phyloP scores from a whole-genome alignment of 2,329 filamentous ascomycete genomes.

The Furcasterigmium sp. region DNA sequence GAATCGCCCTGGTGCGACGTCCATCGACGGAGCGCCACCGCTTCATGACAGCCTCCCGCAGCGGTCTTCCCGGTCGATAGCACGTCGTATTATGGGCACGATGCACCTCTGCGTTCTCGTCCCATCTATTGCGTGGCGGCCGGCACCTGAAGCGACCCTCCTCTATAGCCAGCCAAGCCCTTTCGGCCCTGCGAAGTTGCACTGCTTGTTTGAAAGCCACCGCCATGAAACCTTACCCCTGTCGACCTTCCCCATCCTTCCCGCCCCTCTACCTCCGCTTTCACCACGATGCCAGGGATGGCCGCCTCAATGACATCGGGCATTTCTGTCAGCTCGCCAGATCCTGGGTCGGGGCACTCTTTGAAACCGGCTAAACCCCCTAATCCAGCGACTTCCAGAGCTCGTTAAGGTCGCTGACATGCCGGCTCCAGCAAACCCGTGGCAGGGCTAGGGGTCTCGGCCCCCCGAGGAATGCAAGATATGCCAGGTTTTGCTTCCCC shows the following conservation, averaged over 20 bases:
- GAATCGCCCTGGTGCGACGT: conserved; percentile 1
- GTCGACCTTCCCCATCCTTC: conserved; percentile 1
- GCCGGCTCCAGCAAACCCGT: neutral
- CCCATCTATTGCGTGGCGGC: neutral
- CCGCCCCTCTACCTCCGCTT: neutral
- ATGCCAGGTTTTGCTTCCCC: no score
- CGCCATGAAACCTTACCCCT: conserved; percentile 3
- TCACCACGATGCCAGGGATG: neutral
- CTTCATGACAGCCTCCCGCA: neutral
- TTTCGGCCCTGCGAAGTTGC: conserved; percentile 1
- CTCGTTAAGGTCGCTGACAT: neutral
- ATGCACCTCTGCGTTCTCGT: neutral
- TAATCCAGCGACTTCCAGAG: neutral
- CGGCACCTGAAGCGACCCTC: conserved; percentile 3
- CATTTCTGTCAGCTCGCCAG: neutral
- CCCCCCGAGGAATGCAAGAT: no score
- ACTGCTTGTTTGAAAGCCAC: conserved; percentile 1
- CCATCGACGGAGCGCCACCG: neutral
- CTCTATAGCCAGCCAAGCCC: neutral
- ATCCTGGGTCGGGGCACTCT: neutral
- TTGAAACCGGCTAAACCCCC: conserved; percentile 3
- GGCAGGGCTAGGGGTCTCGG: neutral
- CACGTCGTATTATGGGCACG: neutral
- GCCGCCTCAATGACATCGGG: conserved; percentile 1
- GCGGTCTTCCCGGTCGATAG: conserved; percentile 2